Conservation (phyloP, 225 moss, liverwort and hornwort genomes). For the Straminergon stramineum region DNA sequence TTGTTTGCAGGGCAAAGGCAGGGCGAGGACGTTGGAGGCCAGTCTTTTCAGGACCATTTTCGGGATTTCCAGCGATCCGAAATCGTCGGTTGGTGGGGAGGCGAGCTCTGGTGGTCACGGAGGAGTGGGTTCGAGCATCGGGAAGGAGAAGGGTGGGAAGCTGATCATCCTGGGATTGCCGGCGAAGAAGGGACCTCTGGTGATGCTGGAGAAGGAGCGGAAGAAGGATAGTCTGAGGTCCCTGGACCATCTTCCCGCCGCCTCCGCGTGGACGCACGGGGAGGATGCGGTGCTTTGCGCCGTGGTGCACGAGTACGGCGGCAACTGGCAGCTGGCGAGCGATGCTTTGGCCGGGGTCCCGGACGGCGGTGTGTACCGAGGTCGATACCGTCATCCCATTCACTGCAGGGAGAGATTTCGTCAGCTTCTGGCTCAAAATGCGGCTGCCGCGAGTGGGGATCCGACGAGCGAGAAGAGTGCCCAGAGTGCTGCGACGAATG, state of each 20-base stretch:
- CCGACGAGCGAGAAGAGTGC: slow-evolving; percentile 58
- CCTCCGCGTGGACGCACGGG: slow-evolving; percentile 70
- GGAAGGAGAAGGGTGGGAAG: slow-evolving; percentile 50
- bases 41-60: slow-evolving; percentile 29
- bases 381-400: slow-evolving; percentile 72
- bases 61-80: slow-evolving; percentile 40
- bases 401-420: slow-evolving; percentile 89
- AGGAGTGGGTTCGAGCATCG: neutral
- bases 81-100: slow-evolving; percentile 23
- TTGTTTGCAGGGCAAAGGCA: slow-evolving; percentile 33
- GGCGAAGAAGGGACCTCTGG: slow-evolving; percentile 67
- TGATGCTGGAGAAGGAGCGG: slow-evolving; percentile 90
- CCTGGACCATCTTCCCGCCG: slow-evolving; percentile 50
- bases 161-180: slow-evolving; percentile 57
- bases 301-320: slow-evolving; percentile 96
- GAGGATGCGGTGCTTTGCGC: slow-evolving; percentile 95
- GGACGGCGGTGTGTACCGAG: slow-evolving; percentile 81
- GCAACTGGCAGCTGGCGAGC: slow-evolving; percentile 92
- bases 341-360: slow-evolving; percentile 76
- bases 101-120: slow-evolving; percentile 1
- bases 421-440: slow-evolving; percentile 80
- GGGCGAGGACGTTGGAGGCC: slow-evolving; percentile 26
- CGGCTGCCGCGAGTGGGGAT: slow-evolving; percentile 64
- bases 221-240: slow-evolving; percentile 65
- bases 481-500: slow-evolving; percentile 47